A percentile compares a stretch with the other conserved stretches of the same genome.
phyloP scores from a whole-genome alignment of 306 rosid genomes.

The Dalbergia cultrata region DNA sequence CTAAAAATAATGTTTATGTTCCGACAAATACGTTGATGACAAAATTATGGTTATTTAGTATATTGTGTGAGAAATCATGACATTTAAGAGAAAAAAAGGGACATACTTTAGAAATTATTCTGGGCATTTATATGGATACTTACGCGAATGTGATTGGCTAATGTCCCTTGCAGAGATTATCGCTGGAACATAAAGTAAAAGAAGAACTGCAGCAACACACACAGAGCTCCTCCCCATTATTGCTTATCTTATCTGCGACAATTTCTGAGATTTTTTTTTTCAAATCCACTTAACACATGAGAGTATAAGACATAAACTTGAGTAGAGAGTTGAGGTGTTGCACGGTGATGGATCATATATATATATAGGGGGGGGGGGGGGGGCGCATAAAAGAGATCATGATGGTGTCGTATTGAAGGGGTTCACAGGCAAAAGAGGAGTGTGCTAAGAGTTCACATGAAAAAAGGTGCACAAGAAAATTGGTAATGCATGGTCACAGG shows the following conservation, averaged over 20 bases:
- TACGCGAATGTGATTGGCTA: conserved; percentile 55
- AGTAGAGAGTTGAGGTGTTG: neutral
- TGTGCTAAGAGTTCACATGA: conserved; percentile 69
- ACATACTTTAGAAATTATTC: too few species aligned
- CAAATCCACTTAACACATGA: neutral
- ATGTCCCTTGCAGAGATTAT: conserved; percentile 63
- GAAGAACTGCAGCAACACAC: conserved; percentile 37
- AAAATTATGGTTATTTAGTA: too few species aligned
- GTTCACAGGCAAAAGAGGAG: conserved; percentile 69
- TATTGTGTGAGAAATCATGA: too few species aligned
- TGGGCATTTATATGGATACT: conserved; percentile 2
- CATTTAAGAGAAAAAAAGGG: too few species aligned
- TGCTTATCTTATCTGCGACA: neutral
- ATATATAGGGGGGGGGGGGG: neutral
- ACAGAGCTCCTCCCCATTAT: conserved; percentile 52
- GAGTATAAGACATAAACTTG: neutral
- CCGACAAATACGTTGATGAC: too few species aligned
- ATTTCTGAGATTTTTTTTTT: neutral
- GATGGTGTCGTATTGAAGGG: conserved; percentile 59
- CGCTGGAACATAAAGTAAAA: conserved; percentile 54
- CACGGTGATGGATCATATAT: conserved; percentile 23
- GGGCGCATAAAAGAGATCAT: neutral
- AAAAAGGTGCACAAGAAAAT: conserved; percentile 37
- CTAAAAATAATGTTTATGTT: too few species aligned
- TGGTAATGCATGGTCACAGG: conserved; percentile 61